Evolutionary conservation across 345 rosid species (phyloP), one percentile per base, ranked within the genome.

Genomic region (Sisymbrium irio): DNA sequence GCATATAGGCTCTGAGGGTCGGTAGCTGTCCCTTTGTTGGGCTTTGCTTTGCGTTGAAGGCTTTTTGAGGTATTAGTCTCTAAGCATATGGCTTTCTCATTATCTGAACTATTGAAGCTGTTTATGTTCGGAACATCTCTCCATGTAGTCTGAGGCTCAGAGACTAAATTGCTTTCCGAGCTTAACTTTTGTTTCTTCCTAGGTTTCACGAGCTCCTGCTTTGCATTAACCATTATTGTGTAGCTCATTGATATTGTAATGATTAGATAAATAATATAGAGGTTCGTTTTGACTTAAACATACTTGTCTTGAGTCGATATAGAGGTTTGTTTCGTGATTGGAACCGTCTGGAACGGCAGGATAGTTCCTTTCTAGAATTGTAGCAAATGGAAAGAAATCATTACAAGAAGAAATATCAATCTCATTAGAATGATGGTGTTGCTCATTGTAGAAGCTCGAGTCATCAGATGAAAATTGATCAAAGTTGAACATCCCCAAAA

Each of bases 1-100:
- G 97, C 97, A 44, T 93, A 93, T 55, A 90, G 87, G 80, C 98
- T 90, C 69, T 90, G 98, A 63, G 98, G 97, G 78, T 93, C 98
- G 1, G 92, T 87, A 27, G 98, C 96, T 18, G 89, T 79, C n/a
- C 96, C 97, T 63, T 86, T 80, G 32, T 80, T 54, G 35, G 92
- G 86, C 77, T 96, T 86, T 20, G 83, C 56, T 77, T 86, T 90
- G 56, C 83, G 92, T 61, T 77, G 84, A 56, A 75, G 89, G 1
- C 14, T 12, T 49, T 47, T 33, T 8, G 44, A 12, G 28, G 54
- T 44, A 44, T 27, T 44, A 15, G 54, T 27, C 22, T 4, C 20
- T 25, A 41, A 44, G 27, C 54, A 13, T 18, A 17, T 84, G 45
- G 75, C 81, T 65, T 83, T 80, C 12, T 85, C 95, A 17, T 87